Conservation (phyloP, 306 rosid genomes). For the Prunus dulcis region DNA sequence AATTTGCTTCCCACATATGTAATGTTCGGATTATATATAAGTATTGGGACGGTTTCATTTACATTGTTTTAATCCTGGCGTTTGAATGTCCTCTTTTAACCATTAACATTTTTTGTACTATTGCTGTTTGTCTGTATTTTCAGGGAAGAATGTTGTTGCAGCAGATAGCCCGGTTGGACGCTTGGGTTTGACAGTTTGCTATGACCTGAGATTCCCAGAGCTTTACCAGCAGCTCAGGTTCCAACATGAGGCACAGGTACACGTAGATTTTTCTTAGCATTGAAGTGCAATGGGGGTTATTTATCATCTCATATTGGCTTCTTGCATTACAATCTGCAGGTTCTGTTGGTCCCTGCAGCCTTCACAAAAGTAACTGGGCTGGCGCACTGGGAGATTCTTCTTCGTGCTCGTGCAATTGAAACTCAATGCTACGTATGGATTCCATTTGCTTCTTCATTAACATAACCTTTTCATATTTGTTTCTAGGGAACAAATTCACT, state of each 20-base stretch:
- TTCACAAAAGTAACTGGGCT: conserved; percentile 85
- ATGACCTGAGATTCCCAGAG: conserved; percentile 96
- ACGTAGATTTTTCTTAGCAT: conserved; percentile 13
- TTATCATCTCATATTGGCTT: conserved; percentile 16
- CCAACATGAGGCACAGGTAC: conserved; percentile 76
- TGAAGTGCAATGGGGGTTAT: conserved; percentile 16
- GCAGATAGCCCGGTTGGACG: conserved; percentile 87
- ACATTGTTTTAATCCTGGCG: too few relatives aligned
- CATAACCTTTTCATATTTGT: neutral
- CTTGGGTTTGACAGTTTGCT: conserved; percentile 88
- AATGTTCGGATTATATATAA: neutral
- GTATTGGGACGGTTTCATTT: too few relatives aligned
- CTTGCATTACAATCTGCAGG: conserved; percentile 39
- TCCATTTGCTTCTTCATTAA: conserved; percentile 15
- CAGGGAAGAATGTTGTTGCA: conserved; percentile 79
- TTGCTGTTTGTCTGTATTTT: conserved; percentile 20
- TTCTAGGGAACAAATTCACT: neutral
- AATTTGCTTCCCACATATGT: neutral
- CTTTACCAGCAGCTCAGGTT: conserved; percentile 76
- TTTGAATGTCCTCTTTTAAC: too few relatives aligned
- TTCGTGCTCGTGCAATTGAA: conserved; percentile 94
- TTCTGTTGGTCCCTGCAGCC: conserved; percentile 84
- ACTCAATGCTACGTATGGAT: conserved; percentile 82
- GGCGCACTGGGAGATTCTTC: conserved; percentile 98
- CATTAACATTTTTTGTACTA: too few relatives aligned